Conservation (phyloP, 2,329 filamentous ascomycete species). For the Metarhizium album region DNA sequence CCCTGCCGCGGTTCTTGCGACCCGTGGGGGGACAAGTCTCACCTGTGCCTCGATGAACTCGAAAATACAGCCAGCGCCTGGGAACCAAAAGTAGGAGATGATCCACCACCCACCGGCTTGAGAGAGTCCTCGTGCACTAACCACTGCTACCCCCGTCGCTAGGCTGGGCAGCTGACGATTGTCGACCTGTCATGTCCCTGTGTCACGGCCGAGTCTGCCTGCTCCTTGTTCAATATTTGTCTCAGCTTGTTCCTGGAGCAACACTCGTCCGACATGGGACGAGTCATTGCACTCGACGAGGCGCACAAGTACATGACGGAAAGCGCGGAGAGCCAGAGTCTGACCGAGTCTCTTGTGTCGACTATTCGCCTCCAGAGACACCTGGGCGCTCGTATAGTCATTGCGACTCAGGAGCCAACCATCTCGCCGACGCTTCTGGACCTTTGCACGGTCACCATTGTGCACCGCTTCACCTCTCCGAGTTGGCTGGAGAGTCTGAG, state of each 20-base stretch:
- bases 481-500: conserved; percentile 43
- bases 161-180: conserved; percentile 26
- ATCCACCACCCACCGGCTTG: not conserved
- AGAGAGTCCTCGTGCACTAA: not conserved
- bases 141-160: rapidly evolving
- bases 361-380: conserved; percentile 64
- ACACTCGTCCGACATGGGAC: conserved; percentile 27
- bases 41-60: not conserved
- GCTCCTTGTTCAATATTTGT: conserved; percentile 62
- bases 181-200: conserved; percentile 66
- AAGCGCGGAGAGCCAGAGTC: conserved; percentile 38
- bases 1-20: not conserved
- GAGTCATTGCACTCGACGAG: conserved; percentile 62
- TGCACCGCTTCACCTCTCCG: conserved; percentile 61
- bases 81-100: conserved; percentile 10
- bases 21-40: not conserved
- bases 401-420: conserved; percentile 70
- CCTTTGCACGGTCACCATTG: conserved; percentile 59
- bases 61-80: conserved; percentile 10
- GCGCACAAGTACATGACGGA: conserved; percentile 65
- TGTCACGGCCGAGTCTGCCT: conserved; percentile 54
- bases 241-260: conserved; percentile 55
- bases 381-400: conserved; percentile 52
- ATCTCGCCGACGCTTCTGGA: conserved; percentile 58
- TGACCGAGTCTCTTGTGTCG: conserved; percentile 52